A percentile compares a stretch with the other conserved stretches of the same genome.
Evolutionary conservation across 768 basidiomycete genomes (phyloP).

Genomic region (Albatrellus ellisii): DNA sequence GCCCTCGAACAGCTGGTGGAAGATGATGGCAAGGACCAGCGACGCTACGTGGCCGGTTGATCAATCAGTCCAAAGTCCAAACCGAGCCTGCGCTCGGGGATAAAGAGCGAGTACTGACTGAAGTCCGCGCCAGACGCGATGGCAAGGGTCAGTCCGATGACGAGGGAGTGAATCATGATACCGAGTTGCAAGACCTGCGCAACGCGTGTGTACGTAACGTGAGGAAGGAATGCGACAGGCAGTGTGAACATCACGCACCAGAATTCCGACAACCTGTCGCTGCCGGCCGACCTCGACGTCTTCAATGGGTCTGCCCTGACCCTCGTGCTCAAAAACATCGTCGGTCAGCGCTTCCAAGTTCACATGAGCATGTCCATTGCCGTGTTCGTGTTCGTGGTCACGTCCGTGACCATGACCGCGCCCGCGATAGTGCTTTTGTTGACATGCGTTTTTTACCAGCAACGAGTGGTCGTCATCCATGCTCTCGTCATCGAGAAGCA

Average conservation of each 20-base stretch:
- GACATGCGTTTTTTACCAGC: no score
- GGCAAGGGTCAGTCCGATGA: conserved; percentile 68
- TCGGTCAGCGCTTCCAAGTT: conserved; percentile 10
- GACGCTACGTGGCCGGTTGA: conserved; percentile 32
- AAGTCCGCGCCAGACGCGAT: conserved; percentile 61
- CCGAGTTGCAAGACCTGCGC: conserved; percentile 68
- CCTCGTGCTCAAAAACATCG: conserved; percentile 8
- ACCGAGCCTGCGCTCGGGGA: background rate
- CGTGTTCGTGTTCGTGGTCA: conserved; percentile 3
- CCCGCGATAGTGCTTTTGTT: background rate
- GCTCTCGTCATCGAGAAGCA: background rate
- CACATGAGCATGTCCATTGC: background rate
- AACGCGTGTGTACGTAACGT: background rate
- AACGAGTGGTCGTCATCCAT: no score
- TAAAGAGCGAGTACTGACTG: conserved; percentile 29
- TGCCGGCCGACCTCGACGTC: conserved; percentile 32
- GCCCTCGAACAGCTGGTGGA: conserved; percentile 80
- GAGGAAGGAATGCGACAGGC: no score
- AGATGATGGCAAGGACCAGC: conserved; percentile 59
- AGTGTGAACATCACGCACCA: conserved; percentile 32
- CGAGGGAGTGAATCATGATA: conserved; percentile 76
- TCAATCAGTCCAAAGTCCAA: background rate
- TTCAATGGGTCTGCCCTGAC: no score
- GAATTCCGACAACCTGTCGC: conserved; percentile 60
- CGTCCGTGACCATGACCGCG: background rate